Conservation (phyloP, 2,329 filamentous ascomycete genomes). For the Leptographium procerum region DNA sequence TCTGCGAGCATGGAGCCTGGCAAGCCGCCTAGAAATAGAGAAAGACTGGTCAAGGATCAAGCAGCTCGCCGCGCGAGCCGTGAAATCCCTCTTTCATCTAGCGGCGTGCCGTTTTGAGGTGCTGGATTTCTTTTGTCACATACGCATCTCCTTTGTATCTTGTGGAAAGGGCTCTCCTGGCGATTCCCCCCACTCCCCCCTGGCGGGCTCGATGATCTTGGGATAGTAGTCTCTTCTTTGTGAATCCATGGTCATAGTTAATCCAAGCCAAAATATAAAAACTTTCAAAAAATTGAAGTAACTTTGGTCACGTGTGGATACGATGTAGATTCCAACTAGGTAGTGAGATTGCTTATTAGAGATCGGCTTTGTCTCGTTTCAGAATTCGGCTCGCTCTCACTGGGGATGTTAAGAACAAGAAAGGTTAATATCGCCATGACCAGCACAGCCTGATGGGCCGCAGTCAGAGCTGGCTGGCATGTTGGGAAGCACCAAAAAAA, state of each 20-base stretch:
- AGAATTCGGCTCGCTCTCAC: no score
- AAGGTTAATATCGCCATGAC: no score
- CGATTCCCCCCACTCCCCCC: conserved; percentile 24
- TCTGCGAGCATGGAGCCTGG: conserved; percentile 17
- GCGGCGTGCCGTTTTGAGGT: conserved; percentile 1
- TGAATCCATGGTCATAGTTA: conserved; percentile 22
- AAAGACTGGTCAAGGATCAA: conserved; percentile 11
- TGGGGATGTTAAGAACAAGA: no score
- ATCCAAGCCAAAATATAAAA: conserved; percentile 21
- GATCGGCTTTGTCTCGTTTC: no score
- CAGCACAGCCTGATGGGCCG: no score
- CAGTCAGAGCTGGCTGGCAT: neutral
- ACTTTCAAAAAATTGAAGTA: conserved; percentile 2
- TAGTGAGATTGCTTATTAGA: no score
- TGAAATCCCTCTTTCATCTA: neutral
- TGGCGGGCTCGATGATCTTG: conserved; percentile 13
- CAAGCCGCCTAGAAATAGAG: conserved; percentile 34
- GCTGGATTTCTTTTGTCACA: conserved; percentile 9
- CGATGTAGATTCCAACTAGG: no score
- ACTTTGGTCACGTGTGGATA: neutral
- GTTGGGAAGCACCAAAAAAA: neutral
- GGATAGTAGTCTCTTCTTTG: conserved; percentile 4
- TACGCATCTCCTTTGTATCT: conserved; percentile 19
- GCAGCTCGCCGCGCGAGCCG: neutral
- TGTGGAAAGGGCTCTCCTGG: conserved; percentile 28